phyloP scores from a whole-genome alignment of 495 filamentous ascomycete species.

The Talaromyces thailandensis region DNA sequence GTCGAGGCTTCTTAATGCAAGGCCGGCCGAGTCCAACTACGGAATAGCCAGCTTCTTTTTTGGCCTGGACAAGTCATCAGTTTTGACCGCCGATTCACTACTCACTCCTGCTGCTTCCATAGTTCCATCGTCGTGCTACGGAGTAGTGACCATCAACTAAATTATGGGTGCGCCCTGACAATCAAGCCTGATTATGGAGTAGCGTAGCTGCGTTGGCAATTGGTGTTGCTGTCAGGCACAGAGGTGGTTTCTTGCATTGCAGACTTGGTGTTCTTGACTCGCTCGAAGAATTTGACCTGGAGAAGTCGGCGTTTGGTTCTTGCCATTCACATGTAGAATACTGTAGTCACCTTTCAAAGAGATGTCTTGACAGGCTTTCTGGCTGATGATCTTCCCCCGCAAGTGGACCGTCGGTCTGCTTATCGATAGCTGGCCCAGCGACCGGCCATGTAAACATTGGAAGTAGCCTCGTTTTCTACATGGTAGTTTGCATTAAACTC shows the following conservation, averaged over 20 bases:
- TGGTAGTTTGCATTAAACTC: neutral
- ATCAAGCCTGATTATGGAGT: neutral
- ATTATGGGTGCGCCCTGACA: neutral
- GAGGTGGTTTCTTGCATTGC: neutral
- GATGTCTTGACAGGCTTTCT: neutral
- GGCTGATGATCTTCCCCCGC: neutral
- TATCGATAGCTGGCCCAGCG: constrained; percentile 9
- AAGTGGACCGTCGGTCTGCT: neutral
- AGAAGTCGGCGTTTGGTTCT: neutral
- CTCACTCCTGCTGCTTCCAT: neutral
- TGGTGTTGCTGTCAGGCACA: constrained; percentile 2
- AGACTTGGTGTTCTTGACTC: neutral
- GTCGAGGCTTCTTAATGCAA: neutral
- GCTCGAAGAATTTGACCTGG: neutral
- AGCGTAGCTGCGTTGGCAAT: neutral
- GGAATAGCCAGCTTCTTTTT: neutral
- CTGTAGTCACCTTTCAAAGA: neutral
- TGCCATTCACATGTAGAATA: neutral
- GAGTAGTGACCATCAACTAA: neutral
- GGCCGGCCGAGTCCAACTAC: neutral
- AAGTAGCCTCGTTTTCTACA: neutral
- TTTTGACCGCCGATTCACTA: neutral
- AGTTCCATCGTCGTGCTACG: neutral
- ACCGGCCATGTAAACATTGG: constrained; percentile 3
- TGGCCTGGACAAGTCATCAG: neutral